These are phyloP conservation scores for Neopestalotiopsis sp. DNA, from an alignment of 2,329 filamentous ascomycete species.

Conservation along the genomic window DNA sequence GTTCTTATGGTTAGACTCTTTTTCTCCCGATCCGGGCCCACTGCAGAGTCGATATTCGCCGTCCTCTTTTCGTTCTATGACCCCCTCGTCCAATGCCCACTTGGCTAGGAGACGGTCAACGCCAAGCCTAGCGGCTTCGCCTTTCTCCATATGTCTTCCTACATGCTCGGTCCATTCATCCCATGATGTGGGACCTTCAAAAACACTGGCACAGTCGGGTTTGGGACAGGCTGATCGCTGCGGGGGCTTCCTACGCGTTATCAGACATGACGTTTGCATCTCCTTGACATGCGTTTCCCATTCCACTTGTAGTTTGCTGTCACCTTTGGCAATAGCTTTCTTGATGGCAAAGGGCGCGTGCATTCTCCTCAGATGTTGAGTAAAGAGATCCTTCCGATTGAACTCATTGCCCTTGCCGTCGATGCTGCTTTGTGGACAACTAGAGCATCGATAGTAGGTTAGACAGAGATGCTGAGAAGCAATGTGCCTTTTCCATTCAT, in stretches of 20 bases:
- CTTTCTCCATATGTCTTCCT: slow-evolving; percentile 84
- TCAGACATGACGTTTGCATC: slow-evolving; percentile 77
- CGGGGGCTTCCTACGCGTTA: slow-evolving; percentile 71
- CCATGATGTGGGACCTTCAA: slow-evolving; percentile 78
- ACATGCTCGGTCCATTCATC: slow-evolving; percentile 93
- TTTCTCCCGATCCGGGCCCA: slow-evolving; percentile 41
- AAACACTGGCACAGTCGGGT: slow-evolving; percentile 72
- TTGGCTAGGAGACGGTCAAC: slow-evolving; percentile 63
- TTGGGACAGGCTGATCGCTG: slow-evolving; percentile 73
- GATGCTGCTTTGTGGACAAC: slow-evolving; percentile 54
- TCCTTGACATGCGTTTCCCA: slow-evolving; percentile 71
- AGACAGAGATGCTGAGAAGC: slow-evolving; percentile 84
- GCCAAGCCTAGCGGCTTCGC: slow-evolving; percentile 60
- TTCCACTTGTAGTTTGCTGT: slow-evolving; percentile 63
- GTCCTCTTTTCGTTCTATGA: slow-evolving; percentile 62
- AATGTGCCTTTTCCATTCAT: slow-evolving; percentile 97
- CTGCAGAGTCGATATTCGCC: slow-evolving; percentile 61
- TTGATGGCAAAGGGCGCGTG: slow-evolving; percentile 75
- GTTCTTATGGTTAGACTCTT: slow-evolving; percentile 28
- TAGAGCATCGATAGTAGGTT: slow-evolving; percentile 68
- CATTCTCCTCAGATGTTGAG: slow-evolving; percentile 93
- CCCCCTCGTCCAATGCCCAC: slow-evolving; percentile 68
- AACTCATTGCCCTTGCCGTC: slow-evolving; percentile 66
- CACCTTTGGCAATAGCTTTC: slow-evolving; percentile 60
- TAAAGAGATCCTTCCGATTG: slow-evolving; percentile 95